These are phyloP conservation scores for Alopecurus myosuroides DNA, from an alignment of 176 grass and related monocot genomes.

Conservation along the genomic window DNA sequence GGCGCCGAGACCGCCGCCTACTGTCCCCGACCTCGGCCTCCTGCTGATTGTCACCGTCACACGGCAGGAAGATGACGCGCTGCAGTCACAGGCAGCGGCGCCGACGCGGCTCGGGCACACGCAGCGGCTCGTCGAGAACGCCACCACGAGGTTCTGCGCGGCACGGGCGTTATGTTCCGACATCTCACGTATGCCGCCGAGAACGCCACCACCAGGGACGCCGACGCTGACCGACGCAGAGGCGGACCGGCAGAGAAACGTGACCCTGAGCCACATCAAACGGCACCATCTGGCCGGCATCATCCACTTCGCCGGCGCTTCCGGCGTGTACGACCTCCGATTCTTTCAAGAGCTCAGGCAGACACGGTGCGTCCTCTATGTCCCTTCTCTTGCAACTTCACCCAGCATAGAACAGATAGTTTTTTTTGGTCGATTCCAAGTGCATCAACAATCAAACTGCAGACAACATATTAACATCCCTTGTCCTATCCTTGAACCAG, in stretches of 20 bases:
- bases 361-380: no score
- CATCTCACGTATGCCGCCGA: constrained; percentile 36
- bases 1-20: neutral
- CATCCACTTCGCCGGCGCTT: no score
- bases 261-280: constrained; percentile 47
- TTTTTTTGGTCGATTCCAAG: no score
- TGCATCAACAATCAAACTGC: no score
- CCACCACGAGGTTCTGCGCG: constrained; percentile 29
- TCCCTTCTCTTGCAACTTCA: neutral
- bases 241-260: constrained; percentile 35
- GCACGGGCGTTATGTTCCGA: constrained; percentile 52
- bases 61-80: constrained; percentile 13
- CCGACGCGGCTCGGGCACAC: constrained; percentile 44
- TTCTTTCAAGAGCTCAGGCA: no score
- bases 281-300: constrained; percentile 13
- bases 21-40: neutral
- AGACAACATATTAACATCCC: neutral
- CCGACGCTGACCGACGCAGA: neutral
- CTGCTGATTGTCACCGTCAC: constrained; percentile 62
- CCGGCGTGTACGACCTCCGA: constrained; percentile 41
- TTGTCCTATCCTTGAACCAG: constrained; percentile 24
- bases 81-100: constrained; percentile 27
- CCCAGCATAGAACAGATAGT: no score
- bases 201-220: constrained; percentile 15
- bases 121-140: constrained; percentile 38